Evolutionary conservation across 805 yeast genomes (phyloP), one percentile per base, ranked within the genome.

Genomic region (Ogataea degrootiae): DNA sequence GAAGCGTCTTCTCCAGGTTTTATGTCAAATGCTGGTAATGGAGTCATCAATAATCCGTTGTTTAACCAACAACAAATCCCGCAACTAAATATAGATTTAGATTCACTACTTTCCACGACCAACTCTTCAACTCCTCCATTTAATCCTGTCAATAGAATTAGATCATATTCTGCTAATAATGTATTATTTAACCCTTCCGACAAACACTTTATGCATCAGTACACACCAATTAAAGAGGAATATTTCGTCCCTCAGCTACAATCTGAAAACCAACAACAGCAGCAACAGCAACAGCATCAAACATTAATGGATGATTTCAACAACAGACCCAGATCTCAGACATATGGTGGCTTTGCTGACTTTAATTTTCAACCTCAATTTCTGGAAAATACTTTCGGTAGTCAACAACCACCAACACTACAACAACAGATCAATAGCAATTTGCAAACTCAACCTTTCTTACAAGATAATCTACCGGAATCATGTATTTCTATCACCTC

Each of bases 401-500:
- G 31, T 11, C 31, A 26, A 26, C 31, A 26, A 26, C 31, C 9
- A 26, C 48, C 46, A 44, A 47, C 46, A 19, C 48, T 22, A 9
- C 44, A 39, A 4, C 46, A 34, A 37, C 36, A 34, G 23, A 15
- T 29, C 5, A n/a, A 9, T 22, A 12, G 6, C 7, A 31, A 15
- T 22, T n/a, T 37, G 12, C 17, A 41, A 22, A 14, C 33, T 34
- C 54, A 45, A 37, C 65, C 73, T 41, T 48, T 68, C 11, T 66
- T 76, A 42, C 67, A 68, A 37, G 91, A 86, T 59, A 82, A 83
- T 49, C 68, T 80, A 38, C 84, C 84, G 53, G 80, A 84, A 47
- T 67, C 76, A 29, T 70, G 75, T 35, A 68, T 84, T 37, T 73
- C 78, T 38, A 73, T 85, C 69, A 83, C 85, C n/a, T 81, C 91